phyloP scores from a whole-genome alignment of 768 basidiomycete species.

The Brasilioporus rufonigricans region DNA sequence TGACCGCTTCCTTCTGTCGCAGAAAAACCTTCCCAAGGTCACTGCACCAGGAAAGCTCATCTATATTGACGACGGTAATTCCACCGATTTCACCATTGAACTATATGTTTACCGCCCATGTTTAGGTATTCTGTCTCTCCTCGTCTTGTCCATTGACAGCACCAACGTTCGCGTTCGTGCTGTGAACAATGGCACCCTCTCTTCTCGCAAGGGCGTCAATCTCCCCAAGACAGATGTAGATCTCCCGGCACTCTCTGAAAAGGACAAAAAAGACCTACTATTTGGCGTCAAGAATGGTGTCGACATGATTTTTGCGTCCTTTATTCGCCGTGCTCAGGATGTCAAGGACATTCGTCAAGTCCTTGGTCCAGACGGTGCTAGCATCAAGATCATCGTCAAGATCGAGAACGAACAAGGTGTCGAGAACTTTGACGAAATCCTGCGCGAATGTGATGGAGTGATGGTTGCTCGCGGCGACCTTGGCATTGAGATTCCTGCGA shows the following conservation, averaged over 20 bases:
- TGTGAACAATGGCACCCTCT: conserved; percentile 88
- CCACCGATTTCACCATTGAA: not conserved
- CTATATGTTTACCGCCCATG: conserved; percentile 1
- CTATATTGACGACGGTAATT: conserved; percentile 91
- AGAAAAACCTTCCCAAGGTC: conserved; percentile 93
- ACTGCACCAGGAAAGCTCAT: conserved; percentile 96
- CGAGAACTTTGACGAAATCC: conserved; percentile 97
- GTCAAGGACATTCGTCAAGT: conserved; percentile 91
- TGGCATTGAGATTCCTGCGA: conserved; percentile 99
- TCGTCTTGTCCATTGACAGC: conserved; percentile 88
- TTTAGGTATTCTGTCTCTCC: conserved; percentile 79
- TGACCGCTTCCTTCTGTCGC: conserved; percentile 1
- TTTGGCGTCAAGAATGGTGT: conserved; percentile 98
- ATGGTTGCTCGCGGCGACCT: conserved; percentile 99
- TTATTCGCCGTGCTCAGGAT: conserved; percentile 94
- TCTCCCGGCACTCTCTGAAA: conserved; percentile 94
- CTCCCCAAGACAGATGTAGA: conserved; percentile 98
- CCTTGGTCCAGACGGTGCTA: conserved; percentile 91
- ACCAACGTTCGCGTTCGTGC: conserved; percentile 78
- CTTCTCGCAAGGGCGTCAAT: conserved; percentile 98
- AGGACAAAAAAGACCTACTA: conserved; percentile 92
- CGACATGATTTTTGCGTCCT: conserved; percentile 99
- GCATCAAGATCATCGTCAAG: conserved; percentile 99
- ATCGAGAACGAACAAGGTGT: conserved; percentile 99
- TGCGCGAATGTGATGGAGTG: conserved; percentile 93